Conservation (phyloP, 1,139 yeast genomes). For the Yamadazyma siamensis region DNA sequence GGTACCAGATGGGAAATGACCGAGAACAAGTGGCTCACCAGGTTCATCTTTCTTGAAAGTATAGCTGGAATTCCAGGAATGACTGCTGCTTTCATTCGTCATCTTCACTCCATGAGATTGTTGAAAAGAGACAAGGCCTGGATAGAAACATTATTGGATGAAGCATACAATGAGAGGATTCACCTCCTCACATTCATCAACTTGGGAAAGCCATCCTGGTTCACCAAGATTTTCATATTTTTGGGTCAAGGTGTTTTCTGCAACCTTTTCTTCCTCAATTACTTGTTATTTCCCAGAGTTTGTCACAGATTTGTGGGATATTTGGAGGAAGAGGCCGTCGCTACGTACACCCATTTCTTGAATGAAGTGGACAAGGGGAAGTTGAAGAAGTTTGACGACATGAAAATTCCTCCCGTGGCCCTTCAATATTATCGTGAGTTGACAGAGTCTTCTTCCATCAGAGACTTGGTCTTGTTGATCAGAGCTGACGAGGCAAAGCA, state of each 20-base stretch:
- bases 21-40: slow-evolving; percentile 62
- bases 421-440: slow-evolving; percentile 59
- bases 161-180: slow-evolving; percentile 79
- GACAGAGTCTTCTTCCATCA: slow-evolving; percentile 47
- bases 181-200: slow-evolving; percentile 69
- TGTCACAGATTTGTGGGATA: slow-evolving; percentile 81
- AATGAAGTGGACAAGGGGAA: slow-evolving; percentile 52
- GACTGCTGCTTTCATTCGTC: slow-evolving; percentile 70
- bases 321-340: slow-evolving; percentile 75
- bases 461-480: slow-evolving; percentile 57
- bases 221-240: slow-evolving; percentile 54
- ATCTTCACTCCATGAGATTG: slow-evolving; percentile 58
- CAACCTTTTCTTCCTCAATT: slow-evolving; percentile 60
- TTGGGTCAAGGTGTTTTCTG: slow-evolving; percentile 68
- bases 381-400: slow-evolving; percentile 45
- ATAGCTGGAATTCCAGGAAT: slow-evolving; percentile 81
- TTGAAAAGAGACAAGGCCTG: slow-evolving; percentile 70
- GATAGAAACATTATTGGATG: slow-evolving; percentile 72
- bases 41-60: slow-evolving; percentile 66
- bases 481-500: slow-evolving; percentile 71
- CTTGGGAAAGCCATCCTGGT: slow-evolving; percentile 60
- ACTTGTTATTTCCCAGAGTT: slow-evolving; percentile 57
- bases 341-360: slow-evolving; percentile 62
- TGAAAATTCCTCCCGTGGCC: slow-evolving; percentile 56
- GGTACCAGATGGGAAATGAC: slow-evolving; percentile 58